Conservation (phyloP, 2,329 filamentous ascomycete genomes). For the Knufia fluminis region DNA sequence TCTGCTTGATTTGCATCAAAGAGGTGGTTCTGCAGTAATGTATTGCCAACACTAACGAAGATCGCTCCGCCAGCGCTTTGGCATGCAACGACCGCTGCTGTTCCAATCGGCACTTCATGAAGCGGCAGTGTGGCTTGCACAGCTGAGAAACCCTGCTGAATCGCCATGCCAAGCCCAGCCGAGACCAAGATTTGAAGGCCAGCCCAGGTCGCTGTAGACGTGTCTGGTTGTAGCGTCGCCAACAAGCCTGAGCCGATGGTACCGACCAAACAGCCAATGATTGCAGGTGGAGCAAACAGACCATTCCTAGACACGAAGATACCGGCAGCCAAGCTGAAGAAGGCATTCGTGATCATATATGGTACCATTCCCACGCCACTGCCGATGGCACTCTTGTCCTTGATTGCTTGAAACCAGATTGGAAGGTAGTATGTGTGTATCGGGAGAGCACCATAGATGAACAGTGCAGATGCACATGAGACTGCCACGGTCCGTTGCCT, state of each 20-base stretch:
- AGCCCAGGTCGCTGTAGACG: constrained; percentile 21
- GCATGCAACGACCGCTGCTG: constrained; percentile 16
- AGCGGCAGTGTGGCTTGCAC: constrained; percentile 17
- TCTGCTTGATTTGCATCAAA: constrained; percentile 7
- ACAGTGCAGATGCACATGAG: constrained; percentile 14
- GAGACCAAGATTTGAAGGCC: constrained; percentile 24
- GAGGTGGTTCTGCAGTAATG: constrained; percentile 18
- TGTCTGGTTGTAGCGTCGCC: constrained; percentile 18
- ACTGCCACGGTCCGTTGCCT: constrained; percentile 16
- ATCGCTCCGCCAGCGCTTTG: constrained; percentile 21
- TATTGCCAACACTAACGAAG: constrained; percentile 21
- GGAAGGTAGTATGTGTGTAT: constrained; percentile 24
- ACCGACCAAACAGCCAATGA: constrained; percentile 20
- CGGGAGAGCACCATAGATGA: constrained; percentile 21
- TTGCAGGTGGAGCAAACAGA: constrained; percentile 21
- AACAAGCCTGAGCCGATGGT: constrained; percentile 23
- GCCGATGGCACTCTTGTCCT: constrained; percentile 15
- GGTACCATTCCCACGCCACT: constrained; percentile 24
- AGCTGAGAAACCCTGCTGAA: constrained; percentile 19
- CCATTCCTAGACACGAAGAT: constrained; percentile 20
- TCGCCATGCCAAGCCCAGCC: constrained; percentile 21
- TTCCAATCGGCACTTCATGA: constrained; percentile 19
- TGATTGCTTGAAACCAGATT: constrained; percentile 25
- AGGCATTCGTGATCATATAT: constrained; percentile 15
- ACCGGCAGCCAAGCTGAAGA: constrained; percentile 14